Evolutionary conservation across 495 filamentous ascomycete species (phyloP), one percentile per base, ranked within the genome.

Genomic region (Schizothecium vesticola): DNA sequence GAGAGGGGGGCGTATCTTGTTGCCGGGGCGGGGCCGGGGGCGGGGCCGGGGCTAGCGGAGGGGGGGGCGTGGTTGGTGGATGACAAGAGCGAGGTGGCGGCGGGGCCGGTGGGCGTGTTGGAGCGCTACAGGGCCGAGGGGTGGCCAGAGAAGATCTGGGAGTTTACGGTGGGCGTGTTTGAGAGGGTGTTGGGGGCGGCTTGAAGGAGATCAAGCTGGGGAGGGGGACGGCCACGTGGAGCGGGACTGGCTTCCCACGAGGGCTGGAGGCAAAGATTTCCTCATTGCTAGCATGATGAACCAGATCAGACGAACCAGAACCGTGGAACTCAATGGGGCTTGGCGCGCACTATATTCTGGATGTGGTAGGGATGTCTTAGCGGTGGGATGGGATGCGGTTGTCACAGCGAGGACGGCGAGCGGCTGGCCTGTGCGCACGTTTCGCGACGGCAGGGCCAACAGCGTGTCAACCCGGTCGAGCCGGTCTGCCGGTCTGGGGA

Each of bases 81-180:
- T 29, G 28, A 56, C 0, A 68, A 26, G n/a, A 63, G 62, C 11
- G 64, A 70, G 36, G 21, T 70, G 1, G 28, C 61, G n/a, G 21
- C 36, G 8, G 55, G 21, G 5, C 58, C 26, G 24, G 25, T 16
- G 11, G 55, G 22, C 0, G 28, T 71, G 8, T 57, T 12, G 33
- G 33, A 43, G 12, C 24, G 43, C 24, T 71, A 70, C 33, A 21
- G 33, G n/a, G 71, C 61, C 12, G 51, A 24, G 12, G 71, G 71
- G 51, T 73, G 66, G 69, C 61, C 65, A 28, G 66, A 68, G n/a
- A 64, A 23, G 51, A 60, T 71, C 0, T 73, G 71, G 71, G 66
- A 66, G 24, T 65, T 55, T 61, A 65, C 67, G 21, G 16, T 56
- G 55, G 57, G 61, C 1, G 67, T 69, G 21, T 60, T 69, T 60